Percentiles rank a stretch among this genome's conserved stretches.
These are phyloP conservation scores for Lecanicillium sp. DNA, from an alignment of 2,329 filamentous ascomycete genomes.

Conservation along the genomic window DNA sequence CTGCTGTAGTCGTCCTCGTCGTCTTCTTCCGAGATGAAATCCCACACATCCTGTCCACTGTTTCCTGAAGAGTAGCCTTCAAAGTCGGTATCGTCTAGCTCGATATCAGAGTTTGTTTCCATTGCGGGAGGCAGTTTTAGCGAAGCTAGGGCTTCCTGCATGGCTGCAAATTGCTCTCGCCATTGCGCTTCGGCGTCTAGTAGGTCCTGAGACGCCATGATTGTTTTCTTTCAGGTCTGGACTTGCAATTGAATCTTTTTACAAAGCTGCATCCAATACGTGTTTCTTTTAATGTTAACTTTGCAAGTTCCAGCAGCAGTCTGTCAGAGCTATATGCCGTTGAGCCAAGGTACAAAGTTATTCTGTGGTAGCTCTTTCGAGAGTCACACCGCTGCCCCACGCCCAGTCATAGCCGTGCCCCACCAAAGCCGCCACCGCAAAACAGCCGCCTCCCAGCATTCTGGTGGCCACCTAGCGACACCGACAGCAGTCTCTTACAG, in stretches of 20 bases:
- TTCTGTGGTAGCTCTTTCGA: not conserved
- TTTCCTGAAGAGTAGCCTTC: conserved; percentile 47
- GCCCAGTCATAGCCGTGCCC: not conserved
- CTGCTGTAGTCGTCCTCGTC: conserved; percentile 59
- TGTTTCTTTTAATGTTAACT: too few relatives aligned
- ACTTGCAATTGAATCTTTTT: not conserved
- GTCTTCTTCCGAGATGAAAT: conserved; percentile 70
- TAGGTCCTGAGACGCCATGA: conserved; percentile 27
- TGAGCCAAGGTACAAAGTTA: too few relatives aligned
- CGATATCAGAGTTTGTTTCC: conserved; percentile 28
- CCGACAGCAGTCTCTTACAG: not conserved
- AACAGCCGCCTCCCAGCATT: not conserved
- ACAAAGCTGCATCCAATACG: not conserved
- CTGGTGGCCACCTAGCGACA: not conserved
- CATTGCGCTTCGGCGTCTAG: conserved; percentile 53
- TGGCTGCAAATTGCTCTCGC: conserved; percentile 75
- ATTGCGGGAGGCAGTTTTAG: conserved; percentile 42
- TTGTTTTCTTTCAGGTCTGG: conserved; percentile 1
- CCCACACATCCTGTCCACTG: conserved; percentile 80
- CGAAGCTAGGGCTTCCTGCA: conserved; percentile 76
- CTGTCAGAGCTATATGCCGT: too few relatives aligned
- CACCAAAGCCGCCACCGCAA: conserved; percentile 3
- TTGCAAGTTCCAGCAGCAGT: too few relatives aligned
- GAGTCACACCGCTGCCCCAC: not conserved
- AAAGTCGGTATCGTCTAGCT: conserved; percentile 57